A percentile compares a stretch with the other conserved stretches of the same genome.
Conservation (phyloP, 768 basidiomycete species). For the Pulveroboletus sp. region DNA sequence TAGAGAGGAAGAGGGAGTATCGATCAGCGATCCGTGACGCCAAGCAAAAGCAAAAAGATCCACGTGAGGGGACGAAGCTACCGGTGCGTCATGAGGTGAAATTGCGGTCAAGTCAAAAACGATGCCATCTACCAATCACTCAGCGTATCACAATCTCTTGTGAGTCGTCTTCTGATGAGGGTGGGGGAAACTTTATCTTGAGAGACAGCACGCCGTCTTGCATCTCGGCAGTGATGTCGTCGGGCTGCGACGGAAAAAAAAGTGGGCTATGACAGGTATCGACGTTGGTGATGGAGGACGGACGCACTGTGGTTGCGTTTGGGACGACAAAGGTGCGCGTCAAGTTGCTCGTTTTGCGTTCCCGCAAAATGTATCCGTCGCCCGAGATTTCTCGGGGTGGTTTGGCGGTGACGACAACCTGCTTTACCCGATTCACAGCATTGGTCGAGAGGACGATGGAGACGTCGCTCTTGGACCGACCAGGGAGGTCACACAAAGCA, state of each 20-base stretch:
- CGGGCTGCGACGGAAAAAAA: conserved; percentile 36
- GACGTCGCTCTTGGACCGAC: conserved; percentile 56
- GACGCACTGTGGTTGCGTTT: conserved; percentile 51
- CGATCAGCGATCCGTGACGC: conserved; percentile 10
- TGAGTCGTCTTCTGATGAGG: conserved; percentile 37
- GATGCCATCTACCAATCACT: conserved; percentile 27
- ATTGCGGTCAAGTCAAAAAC: conserved; percentile 9
- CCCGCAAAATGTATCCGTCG: conserved; percentile 45
- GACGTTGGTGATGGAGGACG: conserved; percentile 15
- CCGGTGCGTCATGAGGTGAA: conserved; percentile 6
- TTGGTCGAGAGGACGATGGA: conserved; percentile 60
- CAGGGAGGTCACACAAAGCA: conserved; percentile 69
- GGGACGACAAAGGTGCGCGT: conserved; percentile 53
- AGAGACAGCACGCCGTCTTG: conserved; percentile 61
- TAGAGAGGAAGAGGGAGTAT: background rate
- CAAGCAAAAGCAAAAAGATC: conserved; percentile 2
- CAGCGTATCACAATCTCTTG: conserved; percentile 51
- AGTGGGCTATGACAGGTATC: conserved; percentile 5
- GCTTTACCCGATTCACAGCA: conserved; percentile 58
- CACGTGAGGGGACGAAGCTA: background rate
- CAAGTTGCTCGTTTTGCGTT: conserved; percentile 54
- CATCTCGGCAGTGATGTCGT: conserved; percentile 54
- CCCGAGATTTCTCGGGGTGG: conserved; percentile 40
- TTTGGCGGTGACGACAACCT: conserved; percentile 55
- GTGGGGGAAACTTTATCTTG: conserved; percentile 49